Percentiles rank a stretch among this genome's conserved stretches.
phyloP scores from a whole-genome alignment of 2,329 filamentous ascomycete species.

The Ceratocystis alfenasii region DNA sequence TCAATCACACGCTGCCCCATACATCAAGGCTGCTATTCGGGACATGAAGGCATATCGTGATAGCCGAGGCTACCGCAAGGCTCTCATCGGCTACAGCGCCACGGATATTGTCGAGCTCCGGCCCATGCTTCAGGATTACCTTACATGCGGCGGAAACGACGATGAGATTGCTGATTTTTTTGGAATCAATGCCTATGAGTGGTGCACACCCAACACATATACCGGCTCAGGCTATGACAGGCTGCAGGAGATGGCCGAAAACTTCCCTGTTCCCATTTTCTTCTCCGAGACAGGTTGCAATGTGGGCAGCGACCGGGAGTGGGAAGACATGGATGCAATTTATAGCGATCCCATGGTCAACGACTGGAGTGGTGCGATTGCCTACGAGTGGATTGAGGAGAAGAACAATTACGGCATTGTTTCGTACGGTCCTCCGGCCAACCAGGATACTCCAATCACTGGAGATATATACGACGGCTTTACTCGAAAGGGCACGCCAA shows the following conservation, averaged over 20 bases:
- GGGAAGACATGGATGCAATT: slow-evolving; percentile 63
- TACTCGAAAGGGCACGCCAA: slow-evolving; percentile 59
- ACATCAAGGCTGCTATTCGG: slow-evolving; percentile 66
- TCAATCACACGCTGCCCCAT: slow-evolving; percentile 58
- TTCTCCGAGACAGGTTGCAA: slow-evolving; percentile 87
- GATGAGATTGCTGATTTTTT: slow-evolving; percentile 71
- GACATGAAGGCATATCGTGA: slow-evolving; percentile 76
- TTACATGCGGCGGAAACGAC: slow-evolving; percentile 62
- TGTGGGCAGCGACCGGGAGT: slow-evolving; percentile 44
- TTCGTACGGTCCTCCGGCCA: slow-evolving; percentile 54
- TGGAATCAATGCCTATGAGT: slow-evolving; percentile 73
- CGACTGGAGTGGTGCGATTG: slow-evolving; percentile 62
- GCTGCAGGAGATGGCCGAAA: slow-evolving; percentile 53
- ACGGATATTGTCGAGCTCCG: slow-evolving; percentile 64
- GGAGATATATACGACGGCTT: slow-evolving; percentile 54
- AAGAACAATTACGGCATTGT: slow-evolving; percentile 72
- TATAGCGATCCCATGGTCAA: slow-evolving; percentile 61
- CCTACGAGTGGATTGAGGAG: slow-evolving; percentile 87
- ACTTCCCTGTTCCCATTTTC: slow-evolving; percentile 75
- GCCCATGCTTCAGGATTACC: slow-evolving; percentile 54
- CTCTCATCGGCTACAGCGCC: slow-evolving; percentile 78
- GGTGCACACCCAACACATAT: slow-evolving; percentile 54
- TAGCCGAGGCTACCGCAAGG: slow-evolving; percentile 61
- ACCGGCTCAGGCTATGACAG: slow-evolving; percentile 54
- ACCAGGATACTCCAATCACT: slow-evolving; percentile 32